These are phyloP conservation scores for Hortiboletus flavorubellus DNA, from an alignment of 768 basidiomycete species.

Conservation along the genomic window DNA sequence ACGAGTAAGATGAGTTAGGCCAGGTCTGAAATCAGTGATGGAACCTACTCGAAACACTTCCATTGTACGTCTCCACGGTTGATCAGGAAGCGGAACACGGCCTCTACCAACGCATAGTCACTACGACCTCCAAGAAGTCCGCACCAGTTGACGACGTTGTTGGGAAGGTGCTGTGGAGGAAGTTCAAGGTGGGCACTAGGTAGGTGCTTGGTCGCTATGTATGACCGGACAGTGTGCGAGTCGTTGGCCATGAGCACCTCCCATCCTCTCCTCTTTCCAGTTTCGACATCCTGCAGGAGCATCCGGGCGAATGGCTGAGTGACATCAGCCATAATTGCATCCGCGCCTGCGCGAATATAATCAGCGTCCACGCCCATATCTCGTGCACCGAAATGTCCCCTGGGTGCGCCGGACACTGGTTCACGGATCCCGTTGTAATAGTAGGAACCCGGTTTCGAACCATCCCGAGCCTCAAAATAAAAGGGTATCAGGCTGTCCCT, in stretches of 20 bases:
- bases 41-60: slow-evolving; percentile 10
- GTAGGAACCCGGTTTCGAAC: slow-evolving; percentile 5
- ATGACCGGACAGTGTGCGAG: slow-evolving; percentile 23
- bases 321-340: slow-evolving; percentile 14
- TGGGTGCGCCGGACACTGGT: not conserved
- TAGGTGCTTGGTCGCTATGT: slow-evolving; percentile 21
- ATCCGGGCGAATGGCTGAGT: slow-evolving; percentile 15
- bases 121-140: not conserved
- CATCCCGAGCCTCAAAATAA: slow-evolving; percentile 10
- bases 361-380: slow-evolving; percentile 6
- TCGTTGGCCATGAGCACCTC: slow-evolving; percentile 26
- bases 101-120: not conserved
- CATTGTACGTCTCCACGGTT: not conserved
- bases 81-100: not conserved
- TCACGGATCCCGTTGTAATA: slow-evolving; percentile 10
- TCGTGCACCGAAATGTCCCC: slow-evolving; percentile 1
- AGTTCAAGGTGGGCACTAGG: slow-evolving; percentile 16
- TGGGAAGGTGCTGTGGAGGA: slow-evolving; percentile 13
- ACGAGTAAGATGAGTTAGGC: not conserved
- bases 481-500: slow-evolving; percentile 23
- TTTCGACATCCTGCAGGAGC: slow-evolving; percentile 20
- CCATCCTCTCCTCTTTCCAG: slow-evolving; percentile 22
- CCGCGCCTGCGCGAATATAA: slow-evolving; percentile 17
- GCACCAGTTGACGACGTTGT: slow-evolving; percentile 29
- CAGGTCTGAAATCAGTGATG: not conserved